Evolutionary conservation across 805 yeast genomes (phyloP).

Genomic region (Myxozyma lipomycoides): DNA sequence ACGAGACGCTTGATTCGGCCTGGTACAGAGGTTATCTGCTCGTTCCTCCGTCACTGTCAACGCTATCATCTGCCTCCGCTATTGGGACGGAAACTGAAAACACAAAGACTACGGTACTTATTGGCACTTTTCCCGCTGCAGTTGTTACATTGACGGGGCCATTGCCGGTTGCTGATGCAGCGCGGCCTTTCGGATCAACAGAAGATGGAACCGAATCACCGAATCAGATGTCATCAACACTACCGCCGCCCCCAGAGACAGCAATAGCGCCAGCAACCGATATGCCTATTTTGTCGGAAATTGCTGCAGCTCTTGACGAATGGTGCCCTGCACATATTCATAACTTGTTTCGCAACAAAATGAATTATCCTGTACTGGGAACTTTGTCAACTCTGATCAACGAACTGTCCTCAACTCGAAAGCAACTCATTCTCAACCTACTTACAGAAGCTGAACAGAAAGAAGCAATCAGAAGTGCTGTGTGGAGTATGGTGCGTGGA

Average conservation of each 20-base stretch:
- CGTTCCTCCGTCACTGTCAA: conserved; percentile 49
- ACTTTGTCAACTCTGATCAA: conserved; percentile 30
- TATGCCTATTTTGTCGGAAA: conserved; percentile 30
- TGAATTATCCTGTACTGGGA: conserved; percentile 31
- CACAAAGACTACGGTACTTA: conserved; percentile 29
- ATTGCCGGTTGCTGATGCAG: not conserved
- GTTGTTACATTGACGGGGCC: conserved; percentile 29
- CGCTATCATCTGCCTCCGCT: conserved; percentile 13
- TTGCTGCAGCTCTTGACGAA: conserved; percentile 34
- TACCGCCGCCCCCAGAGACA: conserved; percentile 8
- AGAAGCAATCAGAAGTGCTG: conserved; percentile 33
- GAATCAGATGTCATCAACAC: conserved; percentile 31
- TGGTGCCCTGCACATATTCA: conserved; percentile 35
- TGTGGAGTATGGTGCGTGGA: conserved; percentile 35
- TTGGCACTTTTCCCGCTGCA: conserved; percentile 34
- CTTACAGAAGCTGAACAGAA: conserved; percentile 33
- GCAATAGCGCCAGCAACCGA: conserved; percentile 6
- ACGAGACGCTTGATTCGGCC: conserved; percentile 30
- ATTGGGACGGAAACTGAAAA: conserved; percentile 33
- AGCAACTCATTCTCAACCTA: conserved; percentile 31
- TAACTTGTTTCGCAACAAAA: conserved; percentile 26
- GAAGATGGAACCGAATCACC: conserved; percentile 27
- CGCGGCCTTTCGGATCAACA: not conserved
- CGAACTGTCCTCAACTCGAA: conserved; percentile 33
- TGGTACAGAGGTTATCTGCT: conserved; percentile 82